These are phyloP conservation scores for Tulasnella sp. DNA, from an alignment of 768 basidiomycete species.

Conservation along the genomic window DNA sequence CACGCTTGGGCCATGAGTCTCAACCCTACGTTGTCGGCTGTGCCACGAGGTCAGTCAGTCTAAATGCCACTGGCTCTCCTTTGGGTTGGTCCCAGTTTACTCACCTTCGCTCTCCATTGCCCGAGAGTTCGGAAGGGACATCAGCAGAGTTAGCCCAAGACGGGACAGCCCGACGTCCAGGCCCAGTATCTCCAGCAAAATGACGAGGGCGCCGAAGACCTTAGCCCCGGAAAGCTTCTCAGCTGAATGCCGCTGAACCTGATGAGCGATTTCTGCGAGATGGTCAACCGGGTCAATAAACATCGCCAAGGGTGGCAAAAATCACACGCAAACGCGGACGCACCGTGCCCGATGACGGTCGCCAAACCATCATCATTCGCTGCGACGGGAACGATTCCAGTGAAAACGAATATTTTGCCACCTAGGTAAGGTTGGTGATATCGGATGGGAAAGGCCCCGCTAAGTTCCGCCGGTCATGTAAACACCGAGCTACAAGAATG, in stretches of 20 bases:
- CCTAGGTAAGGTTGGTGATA: slow-evolving; percentile 42
- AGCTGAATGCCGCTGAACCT: slow-evolving; percentile 57
- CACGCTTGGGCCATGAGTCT: slow-evolving; percentile 78
- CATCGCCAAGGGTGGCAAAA: not conserved
- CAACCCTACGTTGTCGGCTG: slow-evolving; percentile 81
- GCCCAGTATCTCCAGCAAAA: slow-evolving; percentile 52
- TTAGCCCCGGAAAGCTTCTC: slow-evolving; percentile 46
- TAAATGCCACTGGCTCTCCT: slow-evolving; percentile 4
- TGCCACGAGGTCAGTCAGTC: not conserved
- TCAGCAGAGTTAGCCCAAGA: slow-evolving; percentile 47
- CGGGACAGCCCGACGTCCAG: slow-evolving; percentile 42
- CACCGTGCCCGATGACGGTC: slow-evolving; percentile 80
- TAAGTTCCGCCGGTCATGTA: not conserved
- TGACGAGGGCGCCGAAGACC: slow-evolving; percentile 44
- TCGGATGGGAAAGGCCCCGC: not conserved
- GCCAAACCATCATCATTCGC: slow-evolving; percentile 78
- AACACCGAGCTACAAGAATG: not conserved
- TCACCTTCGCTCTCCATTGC: slow-evolving; percentile 76
- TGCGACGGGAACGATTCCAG: slow-evolving; percentile 78
- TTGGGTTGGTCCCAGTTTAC: not conserved
- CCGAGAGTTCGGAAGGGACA: slow-evolving; percentile 76
- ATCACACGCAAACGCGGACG: slow-evolving; percentile 30
- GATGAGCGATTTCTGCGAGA: slow-evolving; percentile 20
- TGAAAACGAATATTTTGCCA: slow-evolving; percentile 75
- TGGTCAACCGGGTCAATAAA: not conserved